Percentiles rank a stretch among this genome's conserved stretches.
These are phyloP conservation scores for Akebia trifoliata DNA, from an alignment of 164 flowering plant genomes.

Conservation along the genomic window DNA sequence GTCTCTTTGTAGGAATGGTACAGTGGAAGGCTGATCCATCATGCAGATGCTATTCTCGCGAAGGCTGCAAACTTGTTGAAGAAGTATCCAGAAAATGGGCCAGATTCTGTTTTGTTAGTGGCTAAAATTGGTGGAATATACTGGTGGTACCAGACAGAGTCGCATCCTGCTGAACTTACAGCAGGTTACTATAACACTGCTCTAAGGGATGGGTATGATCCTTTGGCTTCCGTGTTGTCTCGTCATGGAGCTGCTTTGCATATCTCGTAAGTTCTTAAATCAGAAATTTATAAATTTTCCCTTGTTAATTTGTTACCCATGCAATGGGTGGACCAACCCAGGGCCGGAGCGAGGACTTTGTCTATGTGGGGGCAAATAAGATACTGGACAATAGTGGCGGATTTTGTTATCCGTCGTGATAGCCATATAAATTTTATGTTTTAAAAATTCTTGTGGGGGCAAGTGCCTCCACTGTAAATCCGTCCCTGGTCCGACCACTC, in stretches of 20 bases:
- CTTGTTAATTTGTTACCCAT: no score
- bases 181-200: slow-evolving; percentile 60
- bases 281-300: neutral
- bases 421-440: no score
- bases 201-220: slow-evolving; percentile 51
- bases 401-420: no score
- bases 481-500: no score
- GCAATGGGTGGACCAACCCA: no score
- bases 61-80: slow-evolving; percentile 43
- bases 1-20: slow-evolving; percentile 54
- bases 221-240: slow-evolving; percentile 42
- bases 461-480: no score
- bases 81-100: slow-evolving; percentile 30
- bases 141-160: slow-evolving; percentile 49
- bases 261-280: slow-evolving; percentile 35
- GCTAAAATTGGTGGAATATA: slow-evolving; percentile 55
- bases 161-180: slow-evolving; percentile 62
- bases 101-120: slow-evolving; percentile 34
- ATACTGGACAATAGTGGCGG: no score
- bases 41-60: slow-evolving; percentile 52
- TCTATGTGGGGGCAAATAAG: no score
- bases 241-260: slow-evolving; percentile 60
- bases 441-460: no score
- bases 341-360: no score
- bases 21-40: slow-evolving; percentile 49